Percentiles rank a stretch among this genome's conserved stretches.
These are phyloP conservation scores for Cercospora zeina DNA, from an alignment of 2,329 filamentous ascomycete genomes.

Conservation along the genomic window DNA sequence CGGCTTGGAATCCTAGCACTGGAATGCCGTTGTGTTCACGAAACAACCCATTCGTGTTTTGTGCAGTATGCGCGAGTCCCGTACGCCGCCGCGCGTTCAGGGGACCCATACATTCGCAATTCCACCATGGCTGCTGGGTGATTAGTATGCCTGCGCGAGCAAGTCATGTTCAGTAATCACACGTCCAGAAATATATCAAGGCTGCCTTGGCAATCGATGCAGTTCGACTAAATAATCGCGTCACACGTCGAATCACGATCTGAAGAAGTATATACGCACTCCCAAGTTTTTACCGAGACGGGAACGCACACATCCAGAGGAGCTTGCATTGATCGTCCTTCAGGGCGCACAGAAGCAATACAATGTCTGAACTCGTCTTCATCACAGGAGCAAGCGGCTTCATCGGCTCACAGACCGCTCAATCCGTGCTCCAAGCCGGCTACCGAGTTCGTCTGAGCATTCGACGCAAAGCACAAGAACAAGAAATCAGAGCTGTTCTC, in stretches of 20 bases:
- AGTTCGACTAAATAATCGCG: too few species aligned
- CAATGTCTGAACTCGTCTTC: constrained; percentile 20
- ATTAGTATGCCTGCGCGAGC: too few species aligned
- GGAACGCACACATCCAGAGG: neutral
- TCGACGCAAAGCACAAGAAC: constrained; percentile 22
- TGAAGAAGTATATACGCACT: too few species aligned
- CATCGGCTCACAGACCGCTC: constrained; percentile 36
- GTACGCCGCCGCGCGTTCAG: neutral
- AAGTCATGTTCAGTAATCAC: too few species aligned
- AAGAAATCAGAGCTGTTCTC: neutral
- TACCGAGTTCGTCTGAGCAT: constrained; percentile 28
- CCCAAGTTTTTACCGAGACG: too few species aligned
- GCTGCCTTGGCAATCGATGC: too few species aligned
- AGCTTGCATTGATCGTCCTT: neutral
- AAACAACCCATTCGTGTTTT: neutral
- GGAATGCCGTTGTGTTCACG: neutral
- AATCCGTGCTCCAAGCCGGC: constrained; percentile 26
- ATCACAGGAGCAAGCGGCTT: constrained; percentile 37
- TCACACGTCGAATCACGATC: too few species aligned
- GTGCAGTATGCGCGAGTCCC: neutral
- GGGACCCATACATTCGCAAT: neutral
- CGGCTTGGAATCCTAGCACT: neutral
- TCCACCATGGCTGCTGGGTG: neutral
- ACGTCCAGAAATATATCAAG: too few species aligned
- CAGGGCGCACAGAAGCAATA: neutral